Percentiles rank a stretch among this genome's conserved stretches.
Conservation (phyloP, 2,329 filamentous ascomycete species). For the Tolypocladium tropicale region DNA sequence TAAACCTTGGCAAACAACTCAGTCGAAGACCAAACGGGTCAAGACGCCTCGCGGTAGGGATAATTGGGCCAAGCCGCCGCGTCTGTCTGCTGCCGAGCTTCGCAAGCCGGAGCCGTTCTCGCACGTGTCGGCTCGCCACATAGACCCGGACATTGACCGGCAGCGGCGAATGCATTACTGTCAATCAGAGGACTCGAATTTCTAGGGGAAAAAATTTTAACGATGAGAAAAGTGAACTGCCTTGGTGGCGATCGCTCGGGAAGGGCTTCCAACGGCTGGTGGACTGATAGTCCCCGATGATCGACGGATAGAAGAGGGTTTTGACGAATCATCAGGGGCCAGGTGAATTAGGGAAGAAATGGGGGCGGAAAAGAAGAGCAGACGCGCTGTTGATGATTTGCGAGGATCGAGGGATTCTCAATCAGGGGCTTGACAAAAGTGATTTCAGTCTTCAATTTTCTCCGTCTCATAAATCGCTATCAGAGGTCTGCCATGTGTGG, state of each 20-base stretch:
- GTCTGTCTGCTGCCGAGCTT: constrained; percentile 1
- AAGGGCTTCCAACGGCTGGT: background rate
- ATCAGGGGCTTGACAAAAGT: background rate
- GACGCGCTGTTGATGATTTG: background rate
- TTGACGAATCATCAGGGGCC: background rate
- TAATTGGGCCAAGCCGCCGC: constrained; percentile 13
- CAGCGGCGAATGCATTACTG: constrained; percentile 11
- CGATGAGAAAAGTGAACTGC: background rate
- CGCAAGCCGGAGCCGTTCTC: background rate
- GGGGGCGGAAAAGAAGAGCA: too few species aligned
- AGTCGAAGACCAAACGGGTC: background rate
- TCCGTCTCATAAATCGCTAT: background rate
- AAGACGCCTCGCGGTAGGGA: constrained; percentile 1
- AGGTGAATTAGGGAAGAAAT: background rate
- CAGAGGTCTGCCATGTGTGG: background rate
- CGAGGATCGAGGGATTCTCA: too few species aligned
- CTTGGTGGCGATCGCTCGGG: background rate
- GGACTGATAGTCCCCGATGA: too few species aligned
- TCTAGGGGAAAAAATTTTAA: background rate
- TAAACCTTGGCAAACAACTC: background rate
- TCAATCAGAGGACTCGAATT: constrained; percentile 13
- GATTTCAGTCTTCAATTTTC: background rate
- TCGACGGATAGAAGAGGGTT: too few species aligned
- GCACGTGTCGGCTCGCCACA: constrained; percentile 2
- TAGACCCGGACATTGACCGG: constrained; percentile 8